Evolutionary conservation across 768 basidiomycete genomes (phyloP), one percentile per base, ranked within the genome.

Genomic region (Rhodotorula paludigena): DNA sequence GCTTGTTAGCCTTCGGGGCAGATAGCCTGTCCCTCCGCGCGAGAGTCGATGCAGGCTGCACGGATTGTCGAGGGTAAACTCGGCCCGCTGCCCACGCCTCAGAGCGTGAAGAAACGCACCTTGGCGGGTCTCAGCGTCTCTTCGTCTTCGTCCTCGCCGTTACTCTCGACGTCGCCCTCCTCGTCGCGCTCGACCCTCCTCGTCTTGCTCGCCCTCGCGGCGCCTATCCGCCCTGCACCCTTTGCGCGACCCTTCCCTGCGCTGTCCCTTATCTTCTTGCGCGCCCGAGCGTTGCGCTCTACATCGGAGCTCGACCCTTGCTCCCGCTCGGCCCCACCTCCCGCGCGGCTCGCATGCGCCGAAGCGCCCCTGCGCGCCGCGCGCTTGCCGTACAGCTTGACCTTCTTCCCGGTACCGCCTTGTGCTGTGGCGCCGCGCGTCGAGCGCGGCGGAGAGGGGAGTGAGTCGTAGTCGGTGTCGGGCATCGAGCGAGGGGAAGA

Each of bases 381-480:
- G 12, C 33, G 36, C 14, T n/a, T 42, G n/a, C 35, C 55, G 39
- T 36, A 55, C 9, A 41, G 38, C 10, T 41, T n/a, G 12, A 20
- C 28, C 35, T 33, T 25, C 39, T 30, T 33, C 16, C 12, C 35
- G 11, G 32, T 5, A 25, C 33, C 21, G 35, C 20, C 35, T 23
- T 7, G 5, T 14, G 35, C 12, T 21, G 35, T 14, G n/a, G 33
- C 33, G 20, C 18, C 20, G 52, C 35, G 52, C 21, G 35, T 32
- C 4, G 54, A n/a, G 44, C 32, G 10, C 6, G 45, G 54, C 21
- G 45, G 45, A 7, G 62, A 39, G 28, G 62, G 62, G 38, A 57
- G 62, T 11, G 45, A 30, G 62, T 63, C 62, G 62, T 63, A 63
- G 47, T 63, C 62, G 5, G 62, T 63, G 52, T 53, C 52, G 33